phyloP scores from a whole-genome alignment of 2,329 filamentous ascomycete genomes.

The Colletotrichum sp. region DNA sequence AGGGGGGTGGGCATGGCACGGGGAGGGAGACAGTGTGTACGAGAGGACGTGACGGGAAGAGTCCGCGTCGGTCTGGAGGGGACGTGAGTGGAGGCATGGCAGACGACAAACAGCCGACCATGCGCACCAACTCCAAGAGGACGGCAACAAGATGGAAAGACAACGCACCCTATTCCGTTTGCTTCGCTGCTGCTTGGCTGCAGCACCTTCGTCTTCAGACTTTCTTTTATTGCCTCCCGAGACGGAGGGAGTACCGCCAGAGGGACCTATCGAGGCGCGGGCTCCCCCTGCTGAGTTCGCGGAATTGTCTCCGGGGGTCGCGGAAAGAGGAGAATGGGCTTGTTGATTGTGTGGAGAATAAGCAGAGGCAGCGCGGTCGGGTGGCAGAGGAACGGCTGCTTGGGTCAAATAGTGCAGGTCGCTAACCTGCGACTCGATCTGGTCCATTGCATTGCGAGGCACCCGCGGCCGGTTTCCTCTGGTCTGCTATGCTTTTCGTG shows the following conservation, averaged over 20 bases:
- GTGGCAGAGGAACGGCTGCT: constrained; percentile 34
- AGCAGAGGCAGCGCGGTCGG: constrained; percentile 23
- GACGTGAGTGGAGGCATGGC: background rate
- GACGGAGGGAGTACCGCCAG: constrained; percentile 10
- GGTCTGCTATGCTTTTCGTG: background rate
- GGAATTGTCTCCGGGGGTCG: constrained; percentile 54
- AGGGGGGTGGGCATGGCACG: background rate
- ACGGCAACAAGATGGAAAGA: background rate
- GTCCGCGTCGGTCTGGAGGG: background rate
- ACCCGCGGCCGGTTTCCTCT: background rate
- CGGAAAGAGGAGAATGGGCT: constrained; percentile 33
- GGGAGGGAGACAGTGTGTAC: background rate
- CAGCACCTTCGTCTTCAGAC: constrained; percentile 44
- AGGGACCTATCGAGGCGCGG: background rate
- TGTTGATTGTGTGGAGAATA: constrained; percentile 30
- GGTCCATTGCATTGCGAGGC: constrained; percentile 48
- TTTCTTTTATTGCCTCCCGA: constrained; percentile 34
- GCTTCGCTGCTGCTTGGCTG: constrained; percentile 58
- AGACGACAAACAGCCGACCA: background rate
- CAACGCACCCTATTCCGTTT: constrained; percentile 63
- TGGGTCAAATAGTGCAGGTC: constrained; percentile 58
- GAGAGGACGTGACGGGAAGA: background rate
- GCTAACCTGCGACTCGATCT: constrained; percentile 58
- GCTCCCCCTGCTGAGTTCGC: constrained; percentile 30
- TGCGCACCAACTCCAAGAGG: background rate